Evolutionary conservation across 805 yeast species (phyloP), one percentile per base, ranked within the genome.

Genomic region (Clavispora santaluciae): DNA sequence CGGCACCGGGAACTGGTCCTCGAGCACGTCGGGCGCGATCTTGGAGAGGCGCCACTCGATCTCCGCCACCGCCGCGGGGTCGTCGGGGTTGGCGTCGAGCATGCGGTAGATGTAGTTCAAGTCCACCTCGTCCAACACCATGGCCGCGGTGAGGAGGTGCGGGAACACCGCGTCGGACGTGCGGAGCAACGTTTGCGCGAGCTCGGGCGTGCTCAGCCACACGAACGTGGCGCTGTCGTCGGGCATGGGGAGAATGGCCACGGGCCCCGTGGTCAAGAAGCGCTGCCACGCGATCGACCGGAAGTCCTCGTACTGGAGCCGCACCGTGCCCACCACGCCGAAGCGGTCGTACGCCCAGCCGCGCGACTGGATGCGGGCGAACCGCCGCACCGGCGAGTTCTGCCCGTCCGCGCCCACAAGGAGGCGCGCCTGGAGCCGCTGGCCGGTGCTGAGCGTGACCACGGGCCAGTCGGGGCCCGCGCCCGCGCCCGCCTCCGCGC

Each of bases 371-470:
- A 93, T 89, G 2, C 77, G 80, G 0, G 97, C 83, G 55, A 75
- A 90, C 47, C 75, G 72, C 36, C 97, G 75, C 5, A 86, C 98
- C 0, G 97, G 96, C 1, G 97, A 89, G 60, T 89, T 87, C 60
- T 81, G 88, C 1, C 99, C 99, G 60, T 93, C 99, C 29, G 96
- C 95, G 7, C 99, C 99, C 12, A 93, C 78, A 16, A 90, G 67
- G n/a, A 90, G 68, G 40, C 96, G 72, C 0, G 95, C 75, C 53
- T 77, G 76, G 38, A 82, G 69, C 10, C 56, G 48, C 11, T 76
- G 75, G 1, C 96, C 97, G 46, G 75, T 76, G 11, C 78, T 75
- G 11, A 90, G 66, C 20, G 74, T 68, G 11, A 91, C 81, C 7
- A 79, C 56, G 1, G 97, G 97, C 95, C 96, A 87, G 36, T 78